A percentile compares a stretch with the other conserved stretches of the same genome.
These are phyloP conservation scores for Crithidia bombi DNA, from an alignment of 208 protist genomes.

Conservation along the genomic window DNA sequence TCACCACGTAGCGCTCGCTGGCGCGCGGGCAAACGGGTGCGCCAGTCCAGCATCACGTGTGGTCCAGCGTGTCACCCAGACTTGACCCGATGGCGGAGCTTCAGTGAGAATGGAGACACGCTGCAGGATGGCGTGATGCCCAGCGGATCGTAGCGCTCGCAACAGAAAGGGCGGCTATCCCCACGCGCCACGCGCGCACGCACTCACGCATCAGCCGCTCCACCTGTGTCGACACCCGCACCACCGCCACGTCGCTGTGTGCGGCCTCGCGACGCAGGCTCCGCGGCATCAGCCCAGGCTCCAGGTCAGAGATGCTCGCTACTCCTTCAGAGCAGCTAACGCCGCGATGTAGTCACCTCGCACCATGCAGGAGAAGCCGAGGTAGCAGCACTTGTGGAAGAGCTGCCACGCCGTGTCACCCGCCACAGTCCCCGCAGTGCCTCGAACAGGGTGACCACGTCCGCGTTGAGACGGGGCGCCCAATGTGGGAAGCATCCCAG, in stretches of 20 bases:
- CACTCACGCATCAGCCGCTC: slow-evolving; percentile 32
- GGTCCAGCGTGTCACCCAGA: background rate
- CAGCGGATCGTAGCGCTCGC: background rate
- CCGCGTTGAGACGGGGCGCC: slow-evolving; percentile 11
- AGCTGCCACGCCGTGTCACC: slow-evolving; percentile 26
- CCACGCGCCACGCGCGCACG: slow-evolving; percentile 8
- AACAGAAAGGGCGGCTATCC: background rate
- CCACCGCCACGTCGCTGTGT: slow-evolving; percentile 12
- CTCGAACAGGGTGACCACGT: slow-evolving; percentile 40
- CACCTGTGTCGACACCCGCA: slow-evolving; percentile 25
- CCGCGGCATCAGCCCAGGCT: slow-evolving; percentile 22
- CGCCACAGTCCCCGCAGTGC: slow-evolving; percentile 24
- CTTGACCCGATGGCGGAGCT: background rate
- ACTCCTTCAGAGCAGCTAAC: slow-evolving; percentile 30
- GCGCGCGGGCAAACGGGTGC: background rate
- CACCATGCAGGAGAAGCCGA: slow-evolving; percentile 49
- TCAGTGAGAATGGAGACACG: background rate
- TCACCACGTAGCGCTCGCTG: slow-evolving; percentile 2
- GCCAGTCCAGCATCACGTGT: background rate
- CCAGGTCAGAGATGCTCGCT: slow-evolving; percentile 24
- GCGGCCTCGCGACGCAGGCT: slow-evolving; percentile 24
- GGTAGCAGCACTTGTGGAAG: slow-evolving; percentile 23
- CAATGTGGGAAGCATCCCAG: background rate
- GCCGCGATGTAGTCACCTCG: slow-evolving; percentile 40
- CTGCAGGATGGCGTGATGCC: slow-evolving; percentile 14